These are phyloP conservation scores for Elsinoe fawcettii DNA, from an alignment of 2,329 filamentous ascomycete genomes.

Conservation along the genomic window DNA sequence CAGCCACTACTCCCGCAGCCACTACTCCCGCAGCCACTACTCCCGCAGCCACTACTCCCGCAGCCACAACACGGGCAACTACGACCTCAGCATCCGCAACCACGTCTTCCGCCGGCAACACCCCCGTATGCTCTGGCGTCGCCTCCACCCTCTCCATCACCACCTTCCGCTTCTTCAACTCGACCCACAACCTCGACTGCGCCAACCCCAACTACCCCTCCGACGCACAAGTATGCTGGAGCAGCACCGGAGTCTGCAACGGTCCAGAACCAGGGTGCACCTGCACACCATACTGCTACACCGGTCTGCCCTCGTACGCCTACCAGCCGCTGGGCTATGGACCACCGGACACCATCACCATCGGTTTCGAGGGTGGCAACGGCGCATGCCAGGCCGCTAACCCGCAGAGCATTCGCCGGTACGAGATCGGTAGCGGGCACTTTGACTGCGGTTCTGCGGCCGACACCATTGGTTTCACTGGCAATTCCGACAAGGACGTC, in stretches of 20 bases:
- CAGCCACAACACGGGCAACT: background rate
- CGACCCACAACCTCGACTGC: conserved; percentile 16
- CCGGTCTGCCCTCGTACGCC: conserved; percentile 4
- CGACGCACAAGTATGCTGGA: conserved; percentile 10
- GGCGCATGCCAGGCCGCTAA: background rate
- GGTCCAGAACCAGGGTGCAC: background rate
- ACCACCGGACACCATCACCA: conserved; percentile 10
- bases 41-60: background rate
- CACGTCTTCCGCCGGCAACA: background rate
- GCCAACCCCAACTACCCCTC: conserved; percentile 6
- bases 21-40: background rate
- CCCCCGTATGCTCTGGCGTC: background rate
- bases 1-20: background rate
- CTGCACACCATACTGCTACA: conserved; percentile 12
- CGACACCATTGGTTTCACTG: conserved; percentile 10
- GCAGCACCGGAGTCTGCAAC: conserved; percentile 4
- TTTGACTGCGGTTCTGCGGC: conserved; percentile 13
- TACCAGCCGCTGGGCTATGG: conserved; percentile 15
- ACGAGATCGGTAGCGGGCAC: conserved; percentile 2
- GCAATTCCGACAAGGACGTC: conserved; percentile 1
- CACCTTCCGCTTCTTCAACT: conserved; percentile 12
- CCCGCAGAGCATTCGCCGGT: background rate
- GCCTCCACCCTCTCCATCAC: conserved; percentile 11
- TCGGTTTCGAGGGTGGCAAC: background rate
- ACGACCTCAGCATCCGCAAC: background rate